Percentiles rank a stretch among this genome's conserved stretches.
Conservation (phyloP, 179 eudicot genomes). For the Sideroxylon spinosum region DNA sequence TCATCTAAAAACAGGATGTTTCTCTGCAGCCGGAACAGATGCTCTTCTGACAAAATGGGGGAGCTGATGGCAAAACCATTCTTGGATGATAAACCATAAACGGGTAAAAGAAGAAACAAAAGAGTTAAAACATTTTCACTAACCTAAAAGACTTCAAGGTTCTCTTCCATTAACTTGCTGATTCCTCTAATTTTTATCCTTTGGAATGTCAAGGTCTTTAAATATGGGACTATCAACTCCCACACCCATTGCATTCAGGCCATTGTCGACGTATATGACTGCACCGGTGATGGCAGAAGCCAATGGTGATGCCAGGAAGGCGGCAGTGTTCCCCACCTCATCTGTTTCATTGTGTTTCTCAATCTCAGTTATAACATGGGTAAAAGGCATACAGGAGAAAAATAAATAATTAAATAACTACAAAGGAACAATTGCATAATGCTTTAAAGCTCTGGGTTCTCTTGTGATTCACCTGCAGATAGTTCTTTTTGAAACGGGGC, state of each 20-base stretch:
- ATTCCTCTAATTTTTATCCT: constrained; percentile 21
- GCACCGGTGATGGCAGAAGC: constrained; percentile 96
- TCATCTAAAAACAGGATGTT: background rate
- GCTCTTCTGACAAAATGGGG: constrained; percentile 9
- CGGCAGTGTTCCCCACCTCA: constrained; percentile 93
- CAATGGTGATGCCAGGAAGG: constrained; percentile 90
- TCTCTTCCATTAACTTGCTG: background rate
- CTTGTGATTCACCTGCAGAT: constrained; percentile 58
- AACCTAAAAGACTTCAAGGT: background rate
- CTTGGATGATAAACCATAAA: constrained; percentile 2
- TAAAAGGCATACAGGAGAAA: background rate
- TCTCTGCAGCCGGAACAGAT: background rate
- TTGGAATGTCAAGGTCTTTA: constrained; percentile 67
- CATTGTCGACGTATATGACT: constrained; percentile 84
- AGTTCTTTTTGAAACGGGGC: constrained; percentile 92
- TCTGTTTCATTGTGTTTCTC: constrained; percentile 45
- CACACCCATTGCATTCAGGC: constrained; percentile 89
- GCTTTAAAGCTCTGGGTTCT: background rate
- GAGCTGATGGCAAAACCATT: constrained; percentile 12
- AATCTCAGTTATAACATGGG: constrained; percentile 7
- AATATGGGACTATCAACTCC: constrained; percentile 87
- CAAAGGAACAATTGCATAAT: background rate
- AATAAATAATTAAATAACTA: background rate
- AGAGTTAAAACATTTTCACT: background rate
- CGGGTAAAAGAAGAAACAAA: background rate